Base-by-base conservation (phyloP, 192 early-diverging fungal genomes). In the Coemansia sp. region DNA sequence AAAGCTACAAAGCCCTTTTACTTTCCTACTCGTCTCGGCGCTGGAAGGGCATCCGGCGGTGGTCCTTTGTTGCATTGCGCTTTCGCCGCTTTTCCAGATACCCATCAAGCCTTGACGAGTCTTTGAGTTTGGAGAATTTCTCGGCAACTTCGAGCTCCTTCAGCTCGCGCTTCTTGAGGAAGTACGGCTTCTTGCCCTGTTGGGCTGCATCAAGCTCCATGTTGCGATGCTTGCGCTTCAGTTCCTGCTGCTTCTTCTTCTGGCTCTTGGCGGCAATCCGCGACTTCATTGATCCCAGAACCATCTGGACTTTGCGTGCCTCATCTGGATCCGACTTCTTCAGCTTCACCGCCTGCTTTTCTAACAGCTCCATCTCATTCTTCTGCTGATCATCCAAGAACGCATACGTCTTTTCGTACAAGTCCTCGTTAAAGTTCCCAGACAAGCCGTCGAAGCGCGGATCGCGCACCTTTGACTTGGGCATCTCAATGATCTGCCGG, bases 141-240 rank as follows among this genome's bases (percentile, higher is more conserved):
- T 96, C 91, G 43, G 93, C 84, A 61, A 94, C 72, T 72, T 93
- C 92, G 49, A 95, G 63, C 61, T 93, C 92, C 84, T 94, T 75
- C 20, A 84, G 59, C 74, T 85, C 87, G 88, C 92, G 85, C 71
- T 91, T 89, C 75, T 97, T 97, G 52, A 98, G 79, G 83, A 88
- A 98, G 79, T 89, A 99, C 29, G 97, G 95, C 62, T 86, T 93
- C 84, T 99, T 98, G 33, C 97, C 97, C 72, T 92, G 74, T 68
- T 88, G 81, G 33, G 95, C 87, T 57, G 88, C 66, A 51, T 94
- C 93, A 29, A 71, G 70, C 74, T 99, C 95, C 62, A 73, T 86
- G 77, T 93, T 93, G 64, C 90, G 90, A 72, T 91, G 89, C 40
- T 89, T 87, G 35, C 88, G 82, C 61, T 90, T 86, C 13, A 96